A percentile compares a stretch with the other conserved stretches of the same genome.
phyloP scores from a whole-genome alignment of 495 filamentous ascomycete genomes.

The Podospora australis region DNA sequence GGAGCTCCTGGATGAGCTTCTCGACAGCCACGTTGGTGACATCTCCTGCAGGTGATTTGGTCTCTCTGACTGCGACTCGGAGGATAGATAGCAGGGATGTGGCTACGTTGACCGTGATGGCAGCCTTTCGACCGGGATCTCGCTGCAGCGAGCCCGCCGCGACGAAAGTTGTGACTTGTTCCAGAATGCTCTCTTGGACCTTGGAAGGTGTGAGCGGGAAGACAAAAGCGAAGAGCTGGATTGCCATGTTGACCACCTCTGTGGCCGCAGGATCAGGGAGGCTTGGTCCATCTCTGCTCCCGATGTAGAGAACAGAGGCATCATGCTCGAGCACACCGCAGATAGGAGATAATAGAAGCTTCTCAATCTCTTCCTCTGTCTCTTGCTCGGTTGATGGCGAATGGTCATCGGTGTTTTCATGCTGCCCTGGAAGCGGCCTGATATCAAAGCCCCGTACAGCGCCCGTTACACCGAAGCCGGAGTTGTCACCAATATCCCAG shows the following conservation, averaged over 20 bases:
- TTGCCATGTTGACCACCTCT: conserved; percentile 88
- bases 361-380: conserved; percentile 64
- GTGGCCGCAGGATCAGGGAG: conserved; percentile 81
- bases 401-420: conserved; percentile 48
- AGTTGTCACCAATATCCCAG: conserved; percentile 94
- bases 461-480: conserved; percentile 85
- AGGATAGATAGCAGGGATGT: conserved; percentile 72
- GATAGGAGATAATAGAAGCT: conserved; percentile 63
- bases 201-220: conserved; percentile 81
- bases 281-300: conserved; percentile 31
- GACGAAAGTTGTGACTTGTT: conserved; percentile 83
- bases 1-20: conserved; percentile 77
- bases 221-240: conserved; percentile 83
- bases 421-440: conserved; percentile 62
- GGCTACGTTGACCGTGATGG: conserved; percentile 84
- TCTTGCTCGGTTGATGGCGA: conserved; percentile 57
- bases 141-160: conserved; percentile 72
- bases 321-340: conserved; percentile 85
- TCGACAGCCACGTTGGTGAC: conserved; percentile 70
- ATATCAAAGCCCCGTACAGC: conserved; percentile 72
- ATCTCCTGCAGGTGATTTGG: conserved; percentile 62
- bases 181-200: conserved; percentile 91
- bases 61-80: conserved; percentile 79
- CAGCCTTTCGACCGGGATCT: conserved; percentile 80
- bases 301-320: conserved; percentile 72